phyloP scores from a whole-genome alignment of 148 eudicot species.

The Silene conica region DNA sequence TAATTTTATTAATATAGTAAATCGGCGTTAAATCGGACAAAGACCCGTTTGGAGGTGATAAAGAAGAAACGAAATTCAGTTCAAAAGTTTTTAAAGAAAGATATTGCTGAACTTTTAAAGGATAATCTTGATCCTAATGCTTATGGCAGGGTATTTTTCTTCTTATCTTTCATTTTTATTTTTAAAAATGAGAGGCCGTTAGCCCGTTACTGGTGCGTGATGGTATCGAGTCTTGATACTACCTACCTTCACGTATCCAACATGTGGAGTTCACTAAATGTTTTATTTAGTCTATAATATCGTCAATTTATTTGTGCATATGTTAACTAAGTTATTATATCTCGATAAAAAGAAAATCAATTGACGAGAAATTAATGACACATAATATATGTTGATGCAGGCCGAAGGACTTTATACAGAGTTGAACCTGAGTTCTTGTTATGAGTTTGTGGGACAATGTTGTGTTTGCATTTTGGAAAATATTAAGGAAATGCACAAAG shows the following conservation, averaged over 20 bases:
- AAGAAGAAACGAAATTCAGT: slow-evolving; percentile 70
- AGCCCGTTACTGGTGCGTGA: too few relatives aligned
- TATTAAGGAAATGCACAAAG: slow-evolving; percentile 48
- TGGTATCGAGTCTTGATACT: too few relatives aligned
- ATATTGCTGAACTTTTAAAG: slow-evolving; percentile 65
- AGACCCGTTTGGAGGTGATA: slow-evolving; percentile 50
- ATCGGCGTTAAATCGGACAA: slow-evolving; percentile 47
- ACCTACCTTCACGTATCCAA: too few relatives aligned
- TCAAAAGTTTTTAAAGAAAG: slow-evolving; percentile 74
- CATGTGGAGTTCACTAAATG: not conserved
- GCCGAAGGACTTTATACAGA: slow-evolving; percentile 59
- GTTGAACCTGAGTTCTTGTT: slow-evolving; percentile 53
- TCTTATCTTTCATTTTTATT: not conserved
- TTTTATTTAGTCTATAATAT: too few relatives aligned
- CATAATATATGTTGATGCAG: slow-evolving; percentile 27
- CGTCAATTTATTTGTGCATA: too few relatives aligned
- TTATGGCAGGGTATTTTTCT: slow-evolving; percentile 64
- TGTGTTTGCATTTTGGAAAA: slow-evolving; percentile 35
- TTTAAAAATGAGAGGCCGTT: too few relatives aligned
- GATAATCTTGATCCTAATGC: slow-evolving; percentile 58
- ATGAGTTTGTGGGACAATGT: slow-evolving; percentile 54
- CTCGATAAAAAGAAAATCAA: too few relatives aligned
- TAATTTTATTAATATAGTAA: slow-evolving; percentile 42
- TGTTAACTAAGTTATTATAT: too few relatives aligned
- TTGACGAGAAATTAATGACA: too few relatives aligned